These are phyloP conservation scores for Fusarium tuaranense DNA, from an alignment of 2,329 filamentous ascomycete species.

Conservation along the genomic window DNA sequence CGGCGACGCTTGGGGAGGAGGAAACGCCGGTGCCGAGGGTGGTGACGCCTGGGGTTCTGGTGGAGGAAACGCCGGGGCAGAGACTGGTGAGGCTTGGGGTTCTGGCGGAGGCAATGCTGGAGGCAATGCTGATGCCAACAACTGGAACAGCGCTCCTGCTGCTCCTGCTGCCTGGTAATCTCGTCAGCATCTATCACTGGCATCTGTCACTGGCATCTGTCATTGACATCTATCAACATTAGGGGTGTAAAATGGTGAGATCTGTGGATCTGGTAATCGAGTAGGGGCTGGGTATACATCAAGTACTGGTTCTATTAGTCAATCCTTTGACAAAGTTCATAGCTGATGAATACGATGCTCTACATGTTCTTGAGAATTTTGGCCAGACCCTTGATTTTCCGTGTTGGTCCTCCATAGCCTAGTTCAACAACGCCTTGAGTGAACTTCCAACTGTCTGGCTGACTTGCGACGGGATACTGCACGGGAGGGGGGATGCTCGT, in stretches of 20 bases:
- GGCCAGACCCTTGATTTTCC: slow-evolving; percentile 55
- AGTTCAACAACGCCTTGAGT: slow-evolving; percentile 70
- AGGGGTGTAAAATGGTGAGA: neutral
- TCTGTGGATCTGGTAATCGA: neutral
- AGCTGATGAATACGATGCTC: slow-evolving; percentile 1
- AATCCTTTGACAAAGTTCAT: neutral
- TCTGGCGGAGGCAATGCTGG: neutral
- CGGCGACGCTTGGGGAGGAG: slow-evolving; percentile 26
- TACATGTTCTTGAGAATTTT: slow-evolving; percentile 59
- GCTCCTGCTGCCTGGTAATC: slow-evolving; percentile 22
- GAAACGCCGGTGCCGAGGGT: slow-evolving; percentile 23
- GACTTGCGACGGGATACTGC: slow-evolving; percentile 81
- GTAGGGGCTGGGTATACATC: neutral
- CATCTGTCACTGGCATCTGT: neutral
- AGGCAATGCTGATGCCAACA: neutral
- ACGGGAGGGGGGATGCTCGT: slow-evolving; percentile 86
- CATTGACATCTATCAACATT: neutral
- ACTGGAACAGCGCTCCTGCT: slow-evolving; percentile 9
- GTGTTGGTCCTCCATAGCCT: slow-evolving; percentile 62
- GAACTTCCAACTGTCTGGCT: slow-evolving; percentile 73
- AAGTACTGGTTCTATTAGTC: slow-evolving; percentile 1
- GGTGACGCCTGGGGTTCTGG: slow-evolving; percentile 22
- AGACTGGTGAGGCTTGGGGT: slow-evolving; percentile 20
- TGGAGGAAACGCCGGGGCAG: slow-evolving; percentile 22
- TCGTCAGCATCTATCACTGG: neutral